These are phyloP conservation scores for Phytophthora europaea DNA, from an alignment of 352 stramenopile genomes.

Conservation along the genomic window DNA sequence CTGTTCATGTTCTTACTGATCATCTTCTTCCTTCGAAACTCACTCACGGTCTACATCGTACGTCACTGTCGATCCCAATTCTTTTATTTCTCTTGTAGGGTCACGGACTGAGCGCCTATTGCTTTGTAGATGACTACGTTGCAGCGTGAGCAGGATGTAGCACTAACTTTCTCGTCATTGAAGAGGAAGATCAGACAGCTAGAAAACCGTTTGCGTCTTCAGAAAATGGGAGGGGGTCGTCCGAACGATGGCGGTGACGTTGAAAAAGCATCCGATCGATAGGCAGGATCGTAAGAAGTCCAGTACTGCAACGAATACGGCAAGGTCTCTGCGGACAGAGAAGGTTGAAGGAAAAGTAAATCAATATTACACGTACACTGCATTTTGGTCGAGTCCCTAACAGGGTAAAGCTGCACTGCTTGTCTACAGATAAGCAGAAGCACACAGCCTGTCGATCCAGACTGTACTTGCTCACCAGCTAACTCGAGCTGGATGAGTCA, in stretches of 20 bases:
- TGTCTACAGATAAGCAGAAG: slow-evolving; percentile 3
- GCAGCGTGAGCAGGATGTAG: slow-evolving; percentile 59
- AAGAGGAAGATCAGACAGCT: slow-evolving; percentile 72
- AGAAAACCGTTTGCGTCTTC: slow-evolving; percentile 64
- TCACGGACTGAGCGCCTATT: neutral
- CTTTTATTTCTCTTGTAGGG: neutral
- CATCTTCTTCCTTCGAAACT: slow-evolving; percentile 68
- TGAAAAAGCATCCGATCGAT: neutral
- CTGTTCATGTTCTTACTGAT: slow-evolving; percentile 44
- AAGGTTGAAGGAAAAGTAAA: neutral
- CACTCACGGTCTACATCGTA: slow-evolving; percentile 59
- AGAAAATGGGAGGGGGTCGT: slow-evolving; percentile 43
- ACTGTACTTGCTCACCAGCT: slow-evolving; percentile 2
- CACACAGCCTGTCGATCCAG: slow-evolving; percentile 5
- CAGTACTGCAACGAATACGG: neutral
- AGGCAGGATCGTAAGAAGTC: neutral
- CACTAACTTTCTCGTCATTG: slow-evolving; percentile 61
- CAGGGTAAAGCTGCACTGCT: slow-evolving; percentile 6
- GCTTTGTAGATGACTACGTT: slow-evolving; percentile 45
- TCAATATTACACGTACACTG: slow-evolving; percentile 1
- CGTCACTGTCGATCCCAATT: slow-evolving; percentile 1
- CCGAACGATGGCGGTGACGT: slow-evolving; percentile 9
- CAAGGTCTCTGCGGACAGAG: neutral
- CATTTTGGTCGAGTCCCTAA: neutral
- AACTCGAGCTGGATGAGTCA: slow-evolving; percentile 23